A percentile compares a stretch with the other conserved stretches of the same genome.
These are phyloP conservation scores for Populus tomentosa DNA, from an alignment of 441 rosid genomes.

Conservation along the genomic window DNA sequence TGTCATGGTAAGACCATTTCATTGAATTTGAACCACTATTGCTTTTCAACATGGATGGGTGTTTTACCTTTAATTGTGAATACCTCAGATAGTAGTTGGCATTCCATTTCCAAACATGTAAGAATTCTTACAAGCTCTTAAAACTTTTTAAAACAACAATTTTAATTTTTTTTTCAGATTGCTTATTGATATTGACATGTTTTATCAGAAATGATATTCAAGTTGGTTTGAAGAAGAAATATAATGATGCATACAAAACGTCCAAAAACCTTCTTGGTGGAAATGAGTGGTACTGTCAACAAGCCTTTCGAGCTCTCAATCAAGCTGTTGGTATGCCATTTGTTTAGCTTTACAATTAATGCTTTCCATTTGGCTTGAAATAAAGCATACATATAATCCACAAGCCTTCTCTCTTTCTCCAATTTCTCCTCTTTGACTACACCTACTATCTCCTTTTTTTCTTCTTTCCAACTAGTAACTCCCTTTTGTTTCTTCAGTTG, in stretches of 20 bases:
- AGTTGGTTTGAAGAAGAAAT: conserved; percentile 82
- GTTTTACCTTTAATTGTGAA: conserved; percentile 22
- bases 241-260: conserved; percentile 70
- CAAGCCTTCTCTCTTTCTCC: neutral
- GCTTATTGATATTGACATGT: conserved; percentile 27
- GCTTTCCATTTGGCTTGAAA: neutral
- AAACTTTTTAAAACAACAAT: conserved; percentile 1
- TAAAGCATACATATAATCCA: neutral
- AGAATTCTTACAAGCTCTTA: conserved; percentile 24
- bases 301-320: conserved; percentile 95
- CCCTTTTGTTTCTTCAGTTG: neutral
- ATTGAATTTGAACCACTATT: neutral
- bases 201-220: conserved; percentile 70
- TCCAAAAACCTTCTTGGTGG: conserved; percentile 86
- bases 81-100: conserved; percentile 84
- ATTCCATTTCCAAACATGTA: conserved; percentile 98
- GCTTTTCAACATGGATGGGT: conserved; percentile 1
- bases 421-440: neutral
- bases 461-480: neutral
- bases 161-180: conserved; percentile 3
- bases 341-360: conserved; percentile 11
- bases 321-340: conserved; percentile 80
- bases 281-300: conserved; percentile 97
- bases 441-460: neutral
- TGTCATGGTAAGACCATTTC: neutral